Evolutionary conservation across 1,284 basidiomycete genomes (phyloP).

Genomic region (Afroboletus lepidellus): DNA sequence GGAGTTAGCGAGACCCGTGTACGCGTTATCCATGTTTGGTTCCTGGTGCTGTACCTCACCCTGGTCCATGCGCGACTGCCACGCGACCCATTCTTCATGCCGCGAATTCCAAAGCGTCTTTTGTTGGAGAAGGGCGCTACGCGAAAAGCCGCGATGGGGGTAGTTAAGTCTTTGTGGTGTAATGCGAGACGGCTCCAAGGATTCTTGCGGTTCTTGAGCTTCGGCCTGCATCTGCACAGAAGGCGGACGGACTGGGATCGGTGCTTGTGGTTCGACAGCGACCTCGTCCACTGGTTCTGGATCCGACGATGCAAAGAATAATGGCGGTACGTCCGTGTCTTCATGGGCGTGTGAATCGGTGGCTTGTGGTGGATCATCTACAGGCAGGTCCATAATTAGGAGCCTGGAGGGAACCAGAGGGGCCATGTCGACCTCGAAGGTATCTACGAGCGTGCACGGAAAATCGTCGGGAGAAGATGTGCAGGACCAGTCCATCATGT

Average conservation of each 20-base stretch:
- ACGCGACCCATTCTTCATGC: constrained; percentile 48
- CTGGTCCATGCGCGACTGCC: constrained; percentile 28
- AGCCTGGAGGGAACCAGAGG: background rate
- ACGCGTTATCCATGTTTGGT: constrained; percentile 32
- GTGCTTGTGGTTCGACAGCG: constrained; percentile 12
- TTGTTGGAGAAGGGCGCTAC: constrained; percentile 51
- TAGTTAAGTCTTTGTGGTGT: constrained; percentile 24
- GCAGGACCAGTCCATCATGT: constrained; percentile 15
- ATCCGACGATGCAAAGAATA: constrained; percentile 4
- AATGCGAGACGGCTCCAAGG: constrained; percentile 1
- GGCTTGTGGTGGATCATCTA: constrained; percentile 4
- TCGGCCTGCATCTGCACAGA: constrained; percentile 4
- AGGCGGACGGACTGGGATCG: constrained; percentile 23
- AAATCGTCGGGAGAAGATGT: background rate
- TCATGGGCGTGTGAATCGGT: constrained; percentile 4
- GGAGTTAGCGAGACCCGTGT: constrained; percentile 18
- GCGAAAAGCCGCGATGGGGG: constrained; percentile 56
- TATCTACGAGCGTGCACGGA: constrained; percentile 2
- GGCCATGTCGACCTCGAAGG: constrained; percentile 4
- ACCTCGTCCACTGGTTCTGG: background rate
- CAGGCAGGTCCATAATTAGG: background rate
- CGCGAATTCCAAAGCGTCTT: constrained; percentile 60
- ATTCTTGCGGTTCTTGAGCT: constrained; percentile 5
- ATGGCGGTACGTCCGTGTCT: background rate
- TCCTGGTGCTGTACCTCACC: constrained; percentile 19